Conservation (phyloP, 306 rosid genomes). For the Rubus idaeus region DNA sequence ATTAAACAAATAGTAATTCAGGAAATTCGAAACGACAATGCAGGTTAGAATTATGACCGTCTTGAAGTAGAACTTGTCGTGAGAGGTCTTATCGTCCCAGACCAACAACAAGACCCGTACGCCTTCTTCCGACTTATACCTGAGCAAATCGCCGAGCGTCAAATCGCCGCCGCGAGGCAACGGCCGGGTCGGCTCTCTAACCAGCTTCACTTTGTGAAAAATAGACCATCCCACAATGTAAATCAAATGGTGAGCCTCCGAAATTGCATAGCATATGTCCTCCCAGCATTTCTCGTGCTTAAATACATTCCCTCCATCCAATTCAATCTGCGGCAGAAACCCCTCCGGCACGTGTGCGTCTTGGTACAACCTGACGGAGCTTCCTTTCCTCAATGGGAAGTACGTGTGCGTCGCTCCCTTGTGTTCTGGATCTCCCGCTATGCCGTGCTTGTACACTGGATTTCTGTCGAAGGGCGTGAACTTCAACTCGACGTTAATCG, state of each 20-base stretch:
- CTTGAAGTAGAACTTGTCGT: slow-evolving; percentile 52
- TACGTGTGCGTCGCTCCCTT: slow-evolving; percentile 70
- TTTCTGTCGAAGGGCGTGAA: slow-evolving; percentile 53
- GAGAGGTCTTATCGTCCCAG: slow-evolving; percentile 97
- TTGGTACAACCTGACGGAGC: slow-evolving; percentile 67
- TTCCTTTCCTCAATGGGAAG: slow-evolving; percentile 79
- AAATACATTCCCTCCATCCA: slow-evolving; percentile 57
- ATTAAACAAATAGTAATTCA: not conserved
- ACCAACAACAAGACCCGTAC: slow-evolving; percentile 73
- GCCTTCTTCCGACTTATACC: slow-evolving; percentile 90
- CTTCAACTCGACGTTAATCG: slow-evolving; percentile 51
- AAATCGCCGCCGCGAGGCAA: slow-evolving; percentile 67
- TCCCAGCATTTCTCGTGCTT: slow-evolving; percentile 78
- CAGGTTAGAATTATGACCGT: slow-evolving; percentile 46
- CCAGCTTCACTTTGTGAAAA: slow-evolving; percentile 65
- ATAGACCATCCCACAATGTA: slow-evolving; percentile 88
- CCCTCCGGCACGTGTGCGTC: slow-evolving; percentile 69
- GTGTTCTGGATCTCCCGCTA: slow-evolving; percentile 73
- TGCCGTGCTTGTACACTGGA: slow-evolving; percentile 45
- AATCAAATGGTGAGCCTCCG: slow-evolving; percentile 91
- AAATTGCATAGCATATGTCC: slow-evolving; percentile 80
- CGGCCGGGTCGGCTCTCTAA: slow-evolving; percentile 64
- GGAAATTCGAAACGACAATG: not conserved
- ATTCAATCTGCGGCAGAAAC: slow-evolving; percentile 45
- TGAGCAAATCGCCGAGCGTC: slow-evolving; percentile 91